These are phyloP conservation scores for Paramecium sexaurelia DNA, from an alignment of 73 alveolate genomes.

Conservation along the genomic window DNA sequence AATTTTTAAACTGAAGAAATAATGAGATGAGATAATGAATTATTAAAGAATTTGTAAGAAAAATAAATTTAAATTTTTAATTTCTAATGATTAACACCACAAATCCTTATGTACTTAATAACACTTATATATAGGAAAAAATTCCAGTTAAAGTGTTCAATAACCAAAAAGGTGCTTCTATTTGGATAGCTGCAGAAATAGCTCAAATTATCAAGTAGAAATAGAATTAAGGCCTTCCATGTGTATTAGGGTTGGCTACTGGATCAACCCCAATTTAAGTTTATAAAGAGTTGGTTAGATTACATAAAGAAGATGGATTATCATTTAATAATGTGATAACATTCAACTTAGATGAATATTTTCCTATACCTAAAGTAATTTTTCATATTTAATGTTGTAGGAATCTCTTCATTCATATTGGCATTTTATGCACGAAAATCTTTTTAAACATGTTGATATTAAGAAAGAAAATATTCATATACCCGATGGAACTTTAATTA, in stretches of 20 bases:
- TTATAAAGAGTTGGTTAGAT: conserved; percentile 75
- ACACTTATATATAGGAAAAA: background rate
- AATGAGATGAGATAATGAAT: no score
- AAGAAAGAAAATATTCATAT: conserved; percentile 76
- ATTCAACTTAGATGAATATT: conserved; percentile 88
- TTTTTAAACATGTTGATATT: conserved; percentile 70
- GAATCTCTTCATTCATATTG: conserved; percentile 62
- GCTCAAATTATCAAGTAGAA: background rate
- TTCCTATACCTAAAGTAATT: conserved; percentile 71
- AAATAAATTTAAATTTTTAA: background rate
- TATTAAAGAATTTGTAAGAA: background rate
- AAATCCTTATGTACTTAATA: background rate
- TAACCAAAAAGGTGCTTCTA: background rate
- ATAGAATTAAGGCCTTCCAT: background rate
- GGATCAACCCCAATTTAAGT: conserved; percentile 86
- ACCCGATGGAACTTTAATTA: conserved; percentile 74
- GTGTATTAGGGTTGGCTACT: conserved; percentile 86
- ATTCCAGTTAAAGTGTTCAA: conserved; percentile 8
- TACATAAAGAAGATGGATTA: conserved; percentile 78
- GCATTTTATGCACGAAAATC: conserved; percentile 64
- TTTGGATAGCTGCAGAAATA: conserved; percentile 26
- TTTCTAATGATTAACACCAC: background rate
- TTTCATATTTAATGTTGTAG: conserved; percentile 52
- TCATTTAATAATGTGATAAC: conserved; percentile 81
- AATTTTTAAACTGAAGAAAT: no score